Evolutionary conservation across 495 filamentous ascomycete species (phyloP).

Genomic region (Aspergillus steynii): DNA sequence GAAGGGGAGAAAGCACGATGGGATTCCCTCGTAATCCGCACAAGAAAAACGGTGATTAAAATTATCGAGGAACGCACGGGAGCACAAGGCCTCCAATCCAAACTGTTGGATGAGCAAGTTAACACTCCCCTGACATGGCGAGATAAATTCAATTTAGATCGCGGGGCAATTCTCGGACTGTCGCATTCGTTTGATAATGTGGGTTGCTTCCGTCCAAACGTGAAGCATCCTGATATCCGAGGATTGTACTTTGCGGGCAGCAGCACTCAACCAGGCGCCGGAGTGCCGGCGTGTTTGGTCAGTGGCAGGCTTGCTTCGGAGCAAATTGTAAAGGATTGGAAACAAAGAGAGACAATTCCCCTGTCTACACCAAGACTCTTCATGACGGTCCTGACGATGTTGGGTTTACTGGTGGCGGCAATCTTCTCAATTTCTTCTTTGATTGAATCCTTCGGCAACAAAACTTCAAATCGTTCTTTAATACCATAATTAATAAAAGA

Average conservation of each 20-base stretch:
- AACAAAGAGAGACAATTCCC: neutral
- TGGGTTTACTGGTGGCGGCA: too few species aligned
- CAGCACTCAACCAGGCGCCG: conserved; percentile 70
- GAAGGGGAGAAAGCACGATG: conserved; percentile 52
- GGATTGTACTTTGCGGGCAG: conserved; percentile 67
- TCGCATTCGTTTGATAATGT: conserved; percentile 73
- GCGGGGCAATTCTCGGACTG: conserved; percentile 67
- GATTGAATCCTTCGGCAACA: too few species aligned
- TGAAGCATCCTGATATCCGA: conserved; percentile 47
- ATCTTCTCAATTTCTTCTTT: too few species aligned
- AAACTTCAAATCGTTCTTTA: too few species aligned
- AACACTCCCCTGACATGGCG: conserved; percentile 65
- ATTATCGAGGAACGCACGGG: conserved; percentile 58
- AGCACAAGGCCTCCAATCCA: conserved; percentile 36
- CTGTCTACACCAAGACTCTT: too few species aligned
- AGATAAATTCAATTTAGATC: conserved; percentile 65
- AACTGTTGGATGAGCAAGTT: conserved; percentile 57
- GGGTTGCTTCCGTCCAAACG: conserved; percentile 61
- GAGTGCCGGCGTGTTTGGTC: conserved; percentile 67
- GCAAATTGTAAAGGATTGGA: conserved; percentile 47
- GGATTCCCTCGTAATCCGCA: conserved; percentile 49
- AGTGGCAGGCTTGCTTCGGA: conserved; percentile 61
- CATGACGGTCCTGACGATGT: too few species aligned
- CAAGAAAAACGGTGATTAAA: conserved; percentile 52
- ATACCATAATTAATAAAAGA: too few species aligned